Evolutionary conservation across 2,329 filamentous ascomycete species (phyloP).

Genomic region (Sclerotinia glacialis): DNA sequence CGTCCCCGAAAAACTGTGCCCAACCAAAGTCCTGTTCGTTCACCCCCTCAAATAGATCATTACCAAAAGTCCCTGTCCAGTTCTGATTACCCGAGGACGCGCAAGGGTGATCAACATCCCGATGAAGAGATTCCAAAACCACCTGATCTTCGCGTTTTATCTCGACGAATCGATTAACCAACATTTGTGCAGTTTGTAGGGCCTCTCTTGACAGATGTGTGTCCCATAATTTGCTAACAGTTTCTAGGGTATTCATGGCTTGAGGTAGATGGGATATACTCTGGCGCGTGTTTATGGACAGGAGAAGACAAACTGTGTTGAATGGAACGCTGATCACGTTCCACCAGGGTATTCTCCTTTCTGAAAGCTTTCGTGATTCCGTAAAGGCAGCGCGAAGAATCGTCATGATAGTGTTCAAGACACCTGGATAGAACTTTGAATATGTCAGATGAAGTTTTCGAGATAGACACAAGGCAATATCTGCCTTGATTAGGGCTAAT

Average conservation of each 20-base stretch:
- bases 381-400: conserved; percentile 28
- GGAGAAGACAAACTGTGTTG: conserved; percentile 29
- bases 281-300: conserved; percentile 27
- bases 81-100: not conserved
- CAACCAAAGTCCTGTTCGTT: conserved; percentile 9
- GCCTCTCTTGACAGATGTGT: conserved; percentile 30
- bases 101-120: conserved; percentile 19
- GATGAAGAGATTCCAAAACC: conserved; percentile 28
- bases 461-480: conserved; percentile 28
- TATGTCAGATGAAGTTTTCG: conserved; percentile 23
- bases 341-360: conserved; percentile 30
- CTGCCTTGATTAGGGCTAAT: conserved; percentile 27
- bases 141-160: conserved; percentile 26
- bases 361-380: conserved; percentile 24
- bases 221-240: conserved; percentile 23
- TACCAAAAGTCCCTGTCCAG: not conserved
- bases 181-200: conserved; percentile 28
- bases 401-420: conserved; percentile 19
- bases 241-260: conserved; percentile 28
- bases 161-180: conserved; percentile 29
- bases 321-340: conserved; percentile 30
- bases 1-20: conserved; percentile 14
- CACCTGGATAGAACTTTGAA: conserved; percentile 13
- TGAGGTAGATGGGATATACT: conserved; percentile 27
- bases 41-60: conserved; percentile 5